Base-by-base conservation (phyloP, 2,329 filamentous ascomycete genomes). In the Thelonectria blattea region DNA sequence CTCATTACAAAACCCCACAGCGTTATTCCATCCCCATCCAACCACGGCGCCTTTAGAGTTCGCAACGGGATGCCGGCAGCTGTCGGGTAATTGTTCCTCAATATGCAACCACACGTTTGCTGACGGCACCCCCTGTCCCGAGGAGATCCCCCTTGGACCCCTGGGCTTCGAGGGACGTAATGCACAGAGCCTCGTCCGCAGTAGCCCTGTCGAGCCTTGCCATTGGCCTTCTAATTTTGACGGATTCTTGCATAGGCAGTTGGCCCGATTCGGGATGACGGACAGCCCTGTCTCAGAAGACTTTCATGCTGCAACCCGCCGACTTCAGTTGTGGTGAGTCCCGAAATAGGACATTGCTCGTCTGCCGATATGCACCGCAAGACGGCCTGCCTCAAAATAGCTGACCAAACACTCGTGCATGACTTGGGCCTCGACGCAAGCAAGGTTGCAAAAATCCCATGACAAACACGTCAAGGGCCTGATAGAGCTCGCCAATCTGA, bases 31-130 rank as follows among this genome's bases (percentile, higher is more conserved):
- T 5, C 39, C 17, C 24, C 18, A 14, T 48, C 9, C 32, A 20
- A 12, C 17, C 14, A 46, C 30, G 9, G 20, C 14, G 20, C n/a
- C 30, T 59, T 49, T 49, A 52, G 45, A 39, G 37, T 53, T 51
- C 45, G 32, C 20, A 18, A 17, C 22, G 17, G 18, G 34, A 30
- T 32, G 22, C 27, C 34, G 49, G 55, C 9, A 27, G 32, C 48
- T 47, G 24, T 52, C 42, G 27, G 46, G n/a, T 32, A 47, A 55
- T 42, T 37, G 52, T 17, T 8, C 15, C 27, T 30, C 39, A n/a
- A 15, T 14, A 15, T 53, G 42, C 24, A 52, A 46, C 43, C 4
- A 17, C 41, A 11, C 27, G n/a, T 45, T 17, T 41, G n/a, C 24
- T 3, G n/a, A 15, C 41, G 9, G 15, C 41, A 14, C 11, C 39